phyloP scores from a whole-genome alignment of 2,329 filamentous ascomycete species.

The Fusarium luffae region DNA sequence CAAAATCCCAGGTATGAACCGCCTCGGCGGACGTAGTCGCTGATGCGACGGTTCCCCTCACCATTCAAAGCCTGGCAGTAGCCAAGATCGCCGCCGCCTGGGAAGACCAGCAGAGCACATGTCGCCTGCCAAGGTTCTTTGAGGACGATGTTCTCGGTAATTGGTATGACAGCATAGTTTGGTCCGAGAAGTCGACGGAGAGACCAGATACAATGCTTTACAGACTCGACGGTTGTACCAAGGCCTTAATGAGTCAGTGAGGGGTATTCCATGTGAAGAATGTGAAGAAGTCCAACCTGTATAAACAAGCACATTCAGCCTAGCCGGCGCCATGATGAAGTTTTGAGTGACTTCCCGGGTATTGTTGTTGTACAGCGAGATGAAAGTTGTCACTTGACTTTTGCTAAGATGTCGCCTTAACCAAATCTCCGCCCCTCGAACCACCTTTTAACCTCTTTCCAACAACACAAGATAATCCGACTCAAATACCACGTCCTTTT shows the following conservation, averaged over 20 bases:
- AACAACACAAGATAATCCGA: conserved; percentile 3
- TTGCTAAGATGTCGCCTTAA: conserved; percentile 28
- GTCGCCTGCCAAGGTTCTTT: conserved; percentile 92
- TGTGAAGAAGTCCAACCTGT: conserved; percentile 67
- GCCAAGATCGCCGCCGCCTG: conserved; percentile 91
- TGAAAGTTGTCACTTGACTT: conserved; percentile 41
- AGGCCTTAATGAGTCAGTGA: conserved; percentile 65
- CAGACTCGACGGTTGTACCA: conserved; percentile 87
- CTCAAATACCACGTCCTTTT: neutral
- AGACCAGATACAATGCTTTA: conserved; percentile 88
- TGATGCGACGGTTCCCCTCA: conserved; percentile 84
- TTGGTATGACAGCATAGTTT: conserved; percentile 91
- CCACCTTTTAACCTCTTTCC: conserved; percentile 34
- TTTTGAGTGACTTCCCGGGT: too few relatives aligned
- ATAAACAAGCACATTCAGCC: conserved; percentile 93
- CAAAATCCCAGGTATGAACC: conserved; percentile 92
- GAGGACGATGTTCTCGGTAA: conserved; percentile 80
- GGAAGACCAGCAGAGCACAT: conserved; percentile 90
- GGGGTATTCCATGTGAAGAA: neutral
- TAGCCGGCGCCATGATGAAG: conserved; percentile 66
- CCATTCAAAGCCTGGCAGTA: conserved; percentile 92
- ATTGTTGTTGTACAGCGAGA: conserved; percentile 1
- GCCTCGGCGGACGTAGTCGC: conserved; percentile 85
- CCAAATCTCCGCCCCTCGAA: conserved; percentile 40
- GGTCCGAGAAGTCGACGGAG: conserved; percentile 87